Evolutionary conservation across 495 filamentous ascomycete genomes (phyloP), one percentile per base, ranked within the genome.

Genomic region (Penicillium coprophilum): DNA sequence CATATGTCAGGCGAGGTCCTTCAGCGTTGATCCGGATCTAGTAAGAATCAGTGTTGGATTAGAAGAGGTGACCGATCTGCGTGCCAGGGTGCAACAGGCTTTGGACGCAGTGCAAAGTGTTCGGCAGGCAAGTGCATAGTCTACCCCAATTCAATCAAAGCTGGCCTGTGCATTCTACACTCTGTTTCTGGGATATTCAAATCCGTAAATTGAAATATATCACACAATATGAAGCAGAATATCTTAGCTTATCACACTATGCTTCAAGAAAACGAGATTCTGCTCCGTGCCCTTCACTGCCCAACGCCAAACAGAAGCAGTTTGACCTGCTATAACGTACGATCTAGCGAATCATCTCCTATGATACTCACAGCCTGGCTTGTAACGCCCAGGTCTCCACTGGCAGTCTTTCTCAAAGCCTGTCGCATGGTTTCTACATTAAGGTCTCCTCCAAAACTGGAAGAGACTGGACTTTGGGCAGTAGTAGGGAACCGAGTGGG

Each of bases 341-440:
- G 68, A 23, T 74, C 73, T 10, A 60, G 43, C 21, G 57, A 58
- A 23, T 69, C 72, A 50, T 75, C 73, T 23, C 65, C 76, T 46
- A 85, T 71, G 1, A 85, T 82, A 69, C 84, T 89, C 34, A 81
- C 65, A 13, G 85, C 80, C 46, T 83, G 81, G 68, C 86, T 87
- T 58, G 80, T 73, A 40, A 78, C 70, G 31, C 78, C 82, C 60
- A 96, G 69, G 66, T 96, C 92, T 19, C 88, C 87, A 71, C 88
- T 93, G 10, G 84, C 88, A 4, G 90, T 94, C 71, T 88, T 85
- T 69, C 64, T 53, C 30, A 69, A 31, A 4, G 92, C 90, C 72
- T 96, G 90, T 46, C 85, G 80, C 91, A 96, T 94, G 9, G 91
- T 96, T 75, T 96, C 90, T 54, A 96, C 85, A 27, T 83, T 87